A percentile compares a stretch with the other conserved stretches of the same genome.
Evolutionary conservation across 306 rosid species (phyloP).

Genomic region (Medicago lupulina): DNA sequence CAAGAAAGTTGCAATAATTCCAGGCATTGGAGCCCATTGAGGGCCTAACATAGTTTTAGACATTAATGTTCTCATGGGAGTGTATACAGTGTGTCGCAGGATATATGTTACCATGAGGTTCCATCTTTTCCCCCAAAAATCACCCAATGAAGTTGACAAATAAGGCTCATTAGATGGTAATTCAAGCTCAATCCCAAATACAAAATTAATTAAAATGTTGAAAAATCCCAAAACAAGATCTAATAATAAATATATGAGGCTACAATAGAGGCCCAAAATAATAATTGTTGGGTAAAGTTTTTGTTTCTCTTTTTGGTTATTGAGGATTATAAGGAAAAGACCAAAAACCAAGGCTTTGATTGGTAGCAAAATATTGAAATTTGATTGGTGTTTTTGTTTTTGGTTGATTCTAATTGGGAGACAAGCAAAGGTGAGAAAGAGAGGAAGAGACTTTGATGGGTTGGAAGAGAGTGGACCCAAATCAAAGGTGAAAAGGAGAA

Average conservation of each 20-base stretch:
- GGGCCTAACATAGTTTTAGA: slow-evolving; percentile 35
- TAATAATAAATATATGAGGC: slow-evolving; percentile 47
- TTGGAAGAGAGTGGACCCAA: slow-evolving; percentile 57
- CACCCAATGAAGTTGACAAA: slow-evolving; percentile 66
- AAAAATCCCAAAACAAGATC: slow-evolving; percentile 50
- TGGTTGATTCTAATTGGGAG: slow-evolving; percentile 49
- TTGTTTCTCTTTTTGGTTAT: slow-evolving; percentile 37
- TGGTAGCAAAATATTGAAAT: slow-evolving; percentile 17
- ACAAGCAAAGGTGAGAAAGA: slow-evolving; percentile 60
- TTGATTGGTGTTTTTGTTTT: slow-evolving; percentile 24
- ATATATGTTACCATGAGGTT: slow-evolving; percentile 70
- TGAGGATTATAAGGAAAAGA: slow-evolving; percentile 12
- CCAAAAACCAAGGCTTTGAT: slow-evolving; percentile 33
- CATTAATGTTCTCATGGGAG: slow-evolving; percentile 36
- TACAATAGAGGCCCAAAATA: slow-evolving; percentile 44
- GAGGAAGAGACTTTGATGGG: slow-evolving; percentile 48
- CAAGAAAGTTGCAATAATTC: slow-evolving; percentile 33
- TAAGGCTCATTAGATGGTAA: slow-evolving; percentile 69
- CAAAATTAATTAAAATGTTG: slow-evolving; percentile 32
- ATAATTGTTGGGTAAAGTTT: slow-evolving; percentile 30
- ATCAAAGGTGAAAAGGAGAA: slow-evolving; percentile 49
- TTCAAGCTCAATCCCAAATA: slow-evolving; percentile 52
- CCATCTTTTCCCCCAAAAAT: slow-evolving; percentile 88
- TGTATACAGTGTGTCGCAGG: slow-evolving; percentile 53
- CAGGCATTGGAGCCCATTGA: slow-evolving; percentile 22